Conservation (phyloP, 305 asterid genomes). For the Rubia occidens region DNA sequence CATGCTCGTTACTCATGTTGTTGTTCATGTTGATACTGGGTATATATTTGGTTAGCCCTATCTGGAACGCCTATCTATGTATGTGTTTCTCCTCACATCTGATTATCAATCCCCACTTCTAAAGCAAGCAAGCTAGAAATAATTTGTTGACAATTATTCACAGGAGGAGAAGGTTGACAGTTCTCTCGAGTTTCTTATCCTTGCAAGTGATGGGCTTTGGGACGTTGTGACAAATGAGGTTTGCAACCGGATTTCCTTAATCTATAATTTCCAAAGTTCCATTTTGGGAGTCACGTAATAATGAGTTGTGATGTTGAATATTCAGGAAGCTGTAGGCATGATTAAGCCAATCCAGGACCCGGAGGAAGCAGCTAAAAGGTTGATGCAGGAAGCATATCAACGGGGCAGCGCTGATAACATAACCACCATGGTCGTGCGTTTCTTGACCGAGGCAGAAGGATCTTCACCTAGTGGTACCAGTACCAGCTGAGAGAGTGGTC, state of each 20-base stretch:
- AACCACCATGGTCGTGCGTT: slow-evolving; percentile 67
- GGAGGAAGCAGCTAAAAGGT: slow-evolving; percentile 73
- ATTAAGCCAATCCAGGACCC: slow-evolving; percentile 64
- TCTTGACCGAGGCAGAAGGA: slow-evolving; percentile 41
- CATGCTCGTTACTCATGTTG: neutral
- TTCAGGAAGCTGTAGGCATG: slow-evolving; percentile 81
- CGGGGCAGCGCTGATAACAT: slow-evolving; percentile 83
- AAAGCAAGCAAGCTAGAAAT: neutral
- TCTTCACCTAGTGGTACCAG: slow-evolving; percentile 38
- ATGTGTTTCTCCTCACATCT: neutral
- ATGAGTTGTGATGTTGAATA: neutral
- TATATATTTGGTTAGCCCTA: neutral
- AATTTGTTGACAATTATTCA: slow-evolving; percentile 1
- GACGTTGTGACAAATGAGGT: slow-evolving; percentile 86
- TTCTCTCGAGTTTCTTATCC: slow-evolving; percentile 81
- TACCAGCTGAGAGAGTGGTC: slow-evolving; percentile 25
- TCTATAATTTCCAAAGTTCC: neutral
- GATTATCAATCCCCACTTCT: neutral
- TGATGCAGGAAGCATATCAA: slow-evolving; percentile 73
- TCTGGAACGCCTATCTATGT: neutral
- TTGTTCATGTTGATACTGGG: neutral
- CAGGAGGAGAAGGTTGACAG: slow-evolving; percentile 82
- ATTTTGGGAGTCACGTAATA: neutral
- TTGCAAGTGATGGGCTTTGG: slow-evolving; percentile 91
- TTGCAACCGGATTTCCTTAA: neutral